Evolutionary conservation across 2,329 filamentous ascomycete genomes (phyloP), one percentile per base, ranked within the genome.

Genomic region (Pyrenochaeta sp.): DNA sequence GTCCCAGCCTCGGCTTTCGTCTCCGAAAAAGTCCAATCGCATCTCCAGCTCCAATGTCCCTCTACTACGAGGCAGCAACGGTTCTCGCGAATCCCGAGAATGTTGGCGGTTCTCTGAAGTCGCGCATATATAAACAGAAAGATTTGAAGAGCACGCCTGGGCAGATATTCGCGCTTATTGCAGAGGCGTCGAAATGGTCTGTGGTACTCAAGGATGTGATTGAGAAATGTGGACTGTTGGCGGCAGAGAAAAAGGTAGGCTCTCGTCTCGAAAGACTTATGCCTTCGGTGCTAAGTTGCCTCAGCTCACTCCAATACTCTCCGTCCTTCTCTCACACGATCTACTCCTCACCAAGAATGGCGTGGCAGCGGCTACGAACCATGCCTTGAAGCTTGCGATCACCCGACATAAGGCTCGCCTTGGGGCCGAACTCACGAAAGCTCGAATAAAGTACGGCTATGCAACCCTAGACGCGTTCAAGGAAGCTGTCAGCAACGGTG

Each of bases 111-210:
- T 96, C 90, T 18, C 80, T 97, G 53, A 96, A 95, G 72, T 90
- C 90, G 6, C 81, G 89, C 23, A 84, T 97, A 30, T 97, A 94
- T 71, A 79, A 74, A 45, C 86, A 85, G 49, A 88, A 88, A 59
- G 77, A 80, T 6, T 74, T 90, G 55, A 96, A 93, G 65, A 91
- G 88, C 11, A 82, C 87, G 3, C 87, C 88, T 0, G 86, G 86
- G 8, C 89, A 95, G 66, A 78, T 97, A 6, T 97, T 94, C 68
- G 94, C 94, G 7, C 77, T 99, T 23, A 87, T 91, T 15, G 82
- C 87, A 15, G 92, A 97, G 72, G 85, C 89, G 1, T 86, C 88
- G 57, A 97, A 96, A 84, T 96, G 93, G 90, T 94, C 92, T 60
- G 69, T 78, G 3, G 79, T 96, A 3, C 74, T 99, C 34, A 90